These are phyloP conservation scores for Amanita pseudoporphyria DNA, from an alignment of 768 basidiomycete species.

Conservation along the genomic window DNA sequence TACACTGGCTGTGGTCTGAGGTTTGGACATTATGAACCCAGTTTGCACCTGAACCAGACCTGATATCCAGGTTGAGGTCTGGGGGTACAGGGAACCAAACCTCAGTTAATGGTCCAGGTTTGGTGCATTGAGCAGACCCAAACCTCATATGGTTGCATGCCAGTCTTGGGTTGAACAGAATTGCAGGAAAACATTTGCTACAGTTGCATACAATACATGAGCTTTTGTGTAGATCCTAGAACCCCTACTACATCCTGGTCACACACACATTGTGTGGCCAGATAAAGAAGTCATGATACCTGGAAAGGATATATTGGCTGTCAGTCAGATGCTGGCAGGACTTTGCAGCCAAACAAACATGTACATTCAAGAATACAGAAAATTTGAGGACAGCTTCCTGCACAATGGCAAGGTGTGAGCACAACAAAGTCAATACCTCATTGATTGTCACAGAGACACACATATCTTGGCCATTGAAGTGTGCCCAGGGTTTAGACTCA, in stretches of 20 bases:
- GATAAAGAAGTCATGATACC: background rate
- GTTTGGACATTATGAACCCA: background rate
- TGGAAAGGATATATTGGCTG: background rate
- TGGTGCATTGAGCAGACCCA: background rate
- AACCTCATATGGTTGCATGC: background rate
- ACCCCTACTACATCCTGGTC: background rate
- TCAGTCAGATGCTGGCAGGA: too few species aligned
- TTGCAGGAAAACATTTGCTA: background rate
- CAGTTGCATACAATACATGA: background rate
- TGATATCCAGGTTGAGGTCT: background rate
- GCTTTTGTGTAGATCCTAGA: background rate
- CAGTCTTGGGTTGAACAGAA: too few species aligned
- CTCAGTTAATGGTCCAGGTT: background rate
- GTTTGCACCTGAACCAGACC: background rate
- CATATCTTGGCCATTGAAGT: background rate
- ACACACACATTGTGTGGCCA: background rate
- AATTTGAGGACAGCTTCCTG: background rate
- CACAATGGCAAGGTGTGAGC: too few species aligned
- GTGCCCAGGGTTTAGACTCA: background rate
- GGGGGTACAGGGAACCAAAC: background rate
- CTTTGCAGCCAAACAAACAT: background rate
- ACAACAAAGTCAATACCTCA: background rate
- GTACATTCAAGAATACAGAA: background rate
- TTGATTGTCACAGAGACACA: background rate
- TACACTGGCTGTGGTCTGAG: background rate